Evolutionary conservation across 208 protist species (phyloP).

Genomic region (Trypanosoma theileri): DNA sequence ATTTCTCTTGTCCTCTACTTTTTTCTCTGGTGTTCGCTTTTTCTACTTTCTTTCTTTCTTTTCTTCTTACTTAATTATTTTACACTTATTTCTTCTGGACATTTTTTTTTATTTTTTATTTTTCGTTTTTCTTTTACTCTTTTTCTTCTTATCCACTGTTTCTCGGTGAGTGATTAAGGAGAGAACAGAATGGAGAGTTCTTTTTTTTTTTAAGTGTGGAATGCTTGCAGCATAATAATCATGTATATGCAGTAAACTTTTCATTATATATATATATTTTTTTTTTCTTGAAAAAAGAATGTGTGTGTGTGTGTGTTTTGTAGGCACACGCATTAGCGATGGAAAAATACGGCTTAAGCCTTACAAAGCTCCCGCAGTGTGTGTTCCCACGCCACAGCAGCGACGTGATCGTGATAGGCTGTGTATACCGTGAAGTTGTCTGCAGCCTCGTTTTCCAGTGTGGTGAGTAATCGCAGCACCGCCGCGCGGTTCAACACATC

Average conservation of each 20-base stretch:
- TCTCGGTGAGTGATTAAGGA: not conserved
- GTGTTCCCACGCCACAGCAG: slow-evolving; percentile 30
- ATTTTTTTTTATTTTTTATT: slow-evolving; percentile 6
- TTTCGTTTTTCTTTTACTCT: not conserved
- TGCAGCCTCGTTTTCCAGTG: slow-evolving; percentile 23
- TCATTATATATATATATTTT: no score
- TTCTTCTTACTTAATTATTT: slow-evolving; percentile 7
- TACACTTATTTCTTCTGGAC: slow-evolving; percentile 10
- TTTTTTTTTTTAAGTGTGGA: no score
- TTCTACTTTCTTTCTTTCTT: slow-evolving; percentile 5
- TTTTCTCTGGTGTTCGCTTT: not conserved
- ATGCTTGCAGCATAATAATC: no score
- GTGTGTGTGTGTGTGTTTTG: no score
- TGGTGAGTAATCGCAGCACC: slow-evolving; percentile 44
- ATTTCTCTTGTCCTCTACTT: not conserved
- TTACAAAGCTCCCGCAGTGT: slow-evolving; percentile 21
- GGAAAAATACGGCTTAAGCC: slow-evolving; percentile 10
- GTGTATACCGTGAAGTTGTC: slow-evolving; percentile 37
- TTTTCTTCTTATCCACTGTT: not conserved
- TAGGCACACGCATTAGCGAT: no score
- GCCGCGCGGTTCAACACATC: slow-evolving; percentile 39
- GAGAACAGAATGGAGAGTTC: no score
- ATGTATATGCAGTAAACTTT: no score
- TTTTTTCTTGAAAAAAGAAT: no score
- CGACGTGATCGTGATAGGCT: slow-evolving; percentile 46